Evolutionary conservation across 2,329 filamentous ascomycete species (phyloP).

Genomic region (Drechslerella stenobrocha): DNA sequence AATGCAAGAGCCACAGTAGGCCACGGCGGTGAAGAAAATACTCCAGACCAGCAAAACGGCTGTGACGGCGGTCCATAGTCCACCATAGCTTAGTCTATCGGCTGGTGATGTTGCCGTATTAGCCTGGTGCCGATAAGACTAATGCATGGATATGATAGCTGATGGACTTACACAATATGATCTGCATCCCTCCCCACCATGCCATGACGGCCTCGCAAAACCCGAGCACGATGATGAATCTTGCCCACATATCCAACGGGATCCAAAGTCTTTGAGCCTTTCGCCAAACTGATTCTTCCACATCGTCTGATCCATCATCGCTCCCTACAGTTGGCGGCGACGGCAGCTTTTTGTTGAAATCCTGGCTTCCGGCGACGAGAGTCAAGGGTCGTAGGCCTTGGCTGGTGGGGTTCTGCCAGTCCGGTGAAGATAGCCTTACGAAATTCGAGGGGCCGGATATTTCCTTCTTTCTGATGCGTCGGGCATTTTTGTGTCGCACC

Average conservation of each 20-base stretch:
- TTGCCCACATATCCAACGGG: constrained; percentile 30
- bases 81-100: constrained; percentile 36
- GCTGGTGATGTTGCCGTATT: constrained; percentile 21
- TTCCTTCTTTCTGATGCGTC: constrained; percentile 15
- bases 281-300: constrained; percentile 27
- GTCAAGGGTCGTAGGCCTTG: constrained; percentile 33
- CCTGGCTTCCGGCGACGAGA: constrained; percentile 13
- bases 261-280: constrained; percentile 28
- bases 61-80: constrained; percentile 32
- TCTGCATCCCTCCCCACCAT: constrained; percentile 40
- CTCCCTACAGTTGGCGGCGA: constrained; percentile 22
- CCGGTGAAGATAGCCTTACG: constrained; percentile 17
- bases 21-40: constrained; percentile 13
- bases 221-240: constrained; percentile 35
- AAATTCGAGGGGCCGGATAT: constrained; percentile 23
- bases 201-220: constrained; percentile 47
- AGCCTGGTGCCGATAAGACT: neutral
- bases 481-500: constrained; percentile 21
- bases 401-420: constrained; percentile 5
- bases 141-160: neutral
- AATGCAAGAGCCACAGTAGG: constrained; percentile 38
- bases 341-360: constrained; percentile 40
- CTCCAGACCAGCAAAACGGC: constrained; percentile 27
- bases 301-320: constrained; percentile 20
- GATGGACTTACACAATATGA: constrained; percentile 32